These are phyloP conservation scores for Rhytidiadelphus loreus DNA, from an alignment of 225 moss, liverwort and hornwort species.

Conservation along the genomic window DNA sequence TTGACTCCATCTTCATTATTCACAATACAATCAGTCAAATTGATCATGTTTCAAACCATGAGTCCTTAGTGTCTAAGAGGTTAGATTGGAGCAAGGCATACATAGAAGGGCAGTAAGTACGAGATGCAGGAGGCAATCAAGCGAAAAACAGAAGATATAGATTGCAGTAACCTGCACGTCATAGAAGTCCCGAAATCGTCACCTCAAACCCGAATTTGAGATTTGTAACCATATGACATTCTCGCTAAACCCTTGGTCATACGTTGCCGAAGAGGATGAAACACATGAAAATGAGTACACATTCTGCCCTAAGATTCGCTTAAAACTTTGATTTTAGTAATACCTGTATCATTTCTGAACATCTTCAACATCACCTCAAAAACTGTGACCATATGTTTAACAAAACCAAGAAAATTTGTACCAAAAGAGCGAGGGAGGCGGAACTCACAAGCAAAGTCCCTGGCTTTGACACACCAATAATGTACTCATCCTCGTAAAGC, in stretches of 20 bases:
- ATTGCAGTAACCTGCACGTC: background rate
- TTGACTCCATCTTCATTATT: background rate
- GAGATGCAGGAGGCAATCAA: background rate
- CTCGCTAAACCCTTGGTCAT: background rate
- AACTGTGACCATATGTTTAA: background rate
- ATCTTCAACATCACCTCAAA: background rate
- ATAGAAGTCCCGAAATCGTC: background rate
- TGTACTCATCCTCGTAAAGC: slow-evolving; percentile 57
- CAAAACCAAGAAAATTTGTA: background rate
- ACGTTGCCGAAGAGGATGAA: background rate
- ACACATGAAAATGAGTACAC: background rate
- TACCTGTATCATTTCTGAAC: background rate
- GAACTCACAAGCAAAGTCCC: slow-evolving; percentile 48
- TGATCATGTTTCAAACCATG: background rate
- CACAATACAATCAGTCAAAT: background rate
- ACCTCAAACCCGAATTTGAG: background rate
- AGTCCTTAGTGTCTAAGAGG: background rate
- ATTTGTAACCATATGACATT: background rate
- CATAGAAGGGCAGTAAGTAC: background rate
- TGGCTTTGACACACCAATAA: slow-evolving; percentile 54
- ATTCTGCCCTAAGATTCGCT: background rate
- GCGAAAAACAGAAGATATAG: background rate
- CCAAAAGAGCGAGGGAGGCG: background rate
- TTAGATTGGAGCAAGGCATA: background rate
- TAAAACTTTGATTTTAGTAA: background rate